These are phyloP conservation scores for Aspergillus eucalypticola DNA, from an alignment of 2,329 filamentous ascomycete species.

Conservation along the genomic window DNA sequence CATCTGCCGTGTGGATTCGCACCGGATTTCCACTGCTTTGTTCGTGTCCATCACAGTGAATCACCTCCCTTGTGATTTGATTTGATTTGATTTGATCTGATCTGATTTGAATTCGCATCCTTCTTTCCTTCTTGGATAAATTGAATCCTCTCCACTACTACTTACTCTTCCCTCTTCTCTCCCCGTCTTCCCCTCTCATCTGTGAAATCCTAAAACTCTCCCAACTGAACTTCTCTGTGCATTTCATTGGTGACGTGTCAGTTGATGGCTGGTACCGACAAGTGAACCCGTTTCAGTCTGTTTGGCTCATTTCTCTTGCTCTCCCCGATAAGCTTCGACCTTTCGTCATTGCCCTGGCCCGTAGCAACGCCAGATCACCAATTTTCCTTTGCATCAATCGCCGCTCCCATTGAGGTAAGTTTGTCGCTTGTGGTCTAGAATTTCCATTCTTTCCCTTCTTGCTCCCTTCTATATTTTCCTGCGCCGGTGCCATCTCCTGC, in stretches of 20 bases:
- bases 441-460: background rate
- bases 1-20: background rate
- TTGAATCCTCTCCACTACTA: background rate
- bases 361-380: background rate
- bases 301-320: constrained; percentile 6
- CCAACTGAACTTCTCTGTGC: no score
- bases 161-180: background rate
- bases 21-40: background rate
- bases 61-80: no score
- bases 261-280: constrained; percentile 1
- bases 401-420: constrained; percentile 1
- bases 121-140: background rate
- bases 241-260: constrained; percentile 4
- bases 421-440: constrained; percentile 8
- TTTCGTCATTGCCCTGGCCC: constrained; percentile 12
- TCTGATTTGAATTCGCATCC: background rate
- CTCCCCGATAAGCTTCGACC: constrained; percentile 14
- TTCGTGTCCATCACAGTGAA: background rate
- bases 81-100: no score
- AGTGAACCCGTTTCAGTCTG: background rate
- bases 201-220: background rate
- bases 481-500: background rate
- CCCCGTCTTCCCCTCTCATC: background rate
- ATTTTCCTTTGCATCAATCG: background rate
- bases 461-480: constrained; percentile 7